Percentiles rank a stretch among this genome's conserved stretches.
phyloP scores from a whole-genome alignment of 2,329 filamentous ascomycete genomes.

The Pseudopithomyces chartarum region DNA sequence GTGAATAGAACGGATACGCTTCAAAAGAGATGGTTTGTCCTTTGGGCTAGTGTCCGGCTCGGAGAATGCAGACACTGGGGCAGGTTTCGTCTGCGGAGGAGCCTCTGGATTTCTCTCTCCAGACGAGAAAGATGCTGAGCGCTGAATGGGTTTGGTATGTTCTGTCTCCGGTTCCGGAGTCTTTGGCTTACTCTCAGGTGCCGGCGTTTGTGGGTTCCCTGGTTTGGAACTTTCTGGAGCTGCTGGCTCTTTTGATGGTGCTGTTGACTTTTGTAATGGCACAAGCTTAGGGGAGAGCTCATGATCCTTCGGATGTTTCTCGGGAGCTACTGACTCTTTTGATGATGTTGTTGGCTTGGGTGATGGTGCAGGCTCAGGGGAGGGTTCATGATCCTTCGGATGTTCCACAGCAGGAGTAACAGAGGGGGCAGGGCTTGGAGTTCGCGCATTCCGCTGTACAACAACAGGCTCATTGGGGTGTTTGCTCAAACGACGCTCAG shows the following conservation, averaged over 20 bases:
- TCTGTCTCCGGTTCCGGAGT: slow-evolving; percentile 1
- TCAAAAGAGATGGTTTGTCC: not conserved
- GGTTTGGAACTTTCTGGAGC: not conserved
- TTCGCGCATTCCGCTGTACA: not conserved
- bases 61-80: not conserved
- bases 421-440: not conserved
- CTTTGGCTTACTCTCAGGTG: not conserved
- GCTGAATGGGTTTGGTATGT: not conserved
- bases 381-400: not conserved
- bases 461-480: not conserved
- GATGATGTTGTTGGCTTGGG: not conserved
- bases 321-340: not conserved
- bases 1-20: slow-evolving; percentile 1
- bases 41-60: not conserved
- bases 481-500: not conserved
- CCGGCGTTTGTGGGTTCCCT: not conserved
- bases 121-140: slow-evolving; percentile 1
- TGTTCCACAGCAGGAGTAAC: not conserved
- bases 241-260: not conserved
- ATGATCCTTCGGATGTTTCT: not conserved
- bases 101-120: not conserved
- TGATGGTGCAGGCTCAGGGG: not conserved
- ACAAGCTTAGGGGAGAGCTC: not conserved
- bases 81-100: not conserved
- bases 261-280: not conserved